phyloP scores from a whole-genome alignment of 139 green algal species.

The Axilococcus clingmanii region DNA sequence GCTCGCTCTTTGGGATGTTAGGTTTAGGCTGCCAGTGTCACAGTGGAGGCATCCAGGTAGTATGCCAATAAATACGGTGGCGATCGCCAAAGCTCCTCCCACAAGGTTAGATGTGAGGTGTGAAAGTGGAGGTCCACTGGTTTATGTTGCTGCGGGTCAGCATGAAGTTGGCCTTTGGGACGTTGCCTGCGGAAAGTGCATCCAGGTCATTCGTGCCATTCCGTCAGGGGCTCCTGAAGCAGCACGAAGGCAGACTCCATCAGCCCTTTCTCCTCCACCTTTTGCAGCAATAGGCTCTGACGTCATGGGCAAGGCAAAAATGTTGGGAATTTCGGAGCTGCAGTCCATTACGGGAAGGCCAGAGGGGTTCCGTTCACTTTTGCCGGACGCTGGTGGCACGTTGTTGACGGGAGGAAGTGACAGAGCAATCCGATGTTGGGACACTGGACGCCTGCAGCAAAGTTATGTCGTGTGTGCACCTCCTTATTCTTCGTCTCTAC shows the following conservation, averaged over 20 bases:
- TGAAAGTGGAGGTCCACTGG: conserved; percentile 35
- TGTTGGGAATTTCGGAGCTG: conserved; percentile 35
- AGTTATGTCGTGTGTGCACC: conserved; percentile 52
- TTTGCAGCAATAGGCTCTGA: conserved; percentile 5
- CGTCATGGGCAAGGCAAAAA: conserved; percentile 9
- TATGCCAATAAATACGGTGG: conserved; percentile 38
- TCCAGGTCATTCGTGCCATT: conserved; percentile 32
- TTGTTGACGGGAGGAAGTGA: conserved; percentile 62
- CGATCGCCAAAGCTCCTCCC: conserved; percentile 30
- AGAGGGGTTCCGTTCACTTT: conserved; percentile 30
- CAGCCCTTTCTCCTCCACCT: conserved; percentile 5
- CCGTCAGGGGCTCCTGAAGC: conserved; percentile 15
- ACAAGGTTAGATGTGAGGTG: conserved; percentile 13
- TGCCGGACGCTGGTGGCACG: conserved; percentile 39
- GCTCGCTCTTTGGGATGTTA: conserved; percentile 68
- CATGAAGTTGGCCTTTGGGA: conserved; percentile 77
- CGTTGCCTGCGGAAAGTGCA: conserved; percentile 34
- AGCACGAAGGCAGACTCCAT: conserved; percentile 15
- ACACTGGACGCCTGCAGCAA: conserved; percentile 34
- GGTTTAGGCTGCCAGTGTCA: conserved; percentile 50
- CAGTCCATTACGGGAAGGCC: background rate
- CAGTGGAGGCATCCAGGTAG: conserved; percentile 23
- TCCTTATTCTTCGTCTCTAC: conserved; percentile 1
- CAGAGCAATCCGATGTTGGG: conserved; percentile 48
- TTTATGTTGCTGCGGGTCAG: conserved; percentile 59